These are phyloP conservation scores for Sporothrix pallida DNA, from an alignment of 2,329 filamentous ascomycete species.

Conservation along the genomic window DNA sequence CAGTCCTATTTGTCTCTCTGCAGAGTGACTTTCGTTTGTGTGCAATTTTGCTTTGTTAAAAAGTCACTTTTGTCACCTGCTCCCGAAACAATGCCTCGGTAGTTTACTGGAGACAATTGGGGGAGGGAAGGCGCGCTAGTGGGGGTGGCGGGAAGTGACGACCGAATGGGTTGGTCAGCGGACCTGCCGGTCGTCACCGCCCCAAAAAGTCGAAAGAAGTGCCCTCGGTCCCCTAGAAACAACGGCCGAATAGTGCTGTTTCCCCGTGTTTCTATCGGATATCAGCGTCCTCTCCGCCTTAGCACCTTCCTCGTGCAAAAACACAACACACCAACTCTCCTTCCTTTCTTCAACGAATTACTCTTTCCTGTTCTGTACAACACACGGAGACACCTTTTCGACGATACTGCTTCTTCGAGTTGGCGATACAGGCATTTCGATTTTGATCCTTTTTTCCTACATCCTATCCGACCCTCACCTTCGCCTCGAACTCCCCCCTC, in stretches of 20 bases:
- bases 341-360: background rate
- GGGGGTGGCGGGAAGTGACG: constrained; percentile 25
- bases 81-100: constrained; percentile 35
- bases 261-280: constrained; percentile 3
- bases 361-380: constrained; percentile 9
- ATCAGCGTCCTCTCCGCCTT: background rate
- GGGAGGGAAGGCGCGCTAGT: background rate
- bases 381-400: background rate
- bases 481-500: background rate
- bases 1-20: background rate
- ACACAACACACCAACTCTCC: background rate
- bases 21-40: background rate
- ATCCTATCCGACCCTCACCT: background rate
- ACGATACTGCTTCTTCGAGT: constrained; percentile 5
- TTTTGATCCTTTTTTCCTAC: background rate
- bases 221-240: background rate
- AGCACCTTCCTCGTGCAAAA: constrained; percentile 11
- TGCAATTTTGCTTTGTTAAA: background rate
- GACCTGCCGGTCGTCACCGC: constrained; percentile 32
- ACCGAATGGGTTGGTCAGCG: constrained; percentile 23
- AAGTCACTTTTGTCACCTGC: constrained; percentile 28
- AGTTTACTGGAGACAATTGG: background rate
- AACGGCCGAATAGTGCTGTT: background rate
- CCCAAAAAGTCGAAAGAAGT: background rate
- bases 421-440: background rate